phyloP scores from a whole-genome alignment of 2,329 filamentous ascomycete genomes.

The Amylocarpus encephaloides region DNA sequence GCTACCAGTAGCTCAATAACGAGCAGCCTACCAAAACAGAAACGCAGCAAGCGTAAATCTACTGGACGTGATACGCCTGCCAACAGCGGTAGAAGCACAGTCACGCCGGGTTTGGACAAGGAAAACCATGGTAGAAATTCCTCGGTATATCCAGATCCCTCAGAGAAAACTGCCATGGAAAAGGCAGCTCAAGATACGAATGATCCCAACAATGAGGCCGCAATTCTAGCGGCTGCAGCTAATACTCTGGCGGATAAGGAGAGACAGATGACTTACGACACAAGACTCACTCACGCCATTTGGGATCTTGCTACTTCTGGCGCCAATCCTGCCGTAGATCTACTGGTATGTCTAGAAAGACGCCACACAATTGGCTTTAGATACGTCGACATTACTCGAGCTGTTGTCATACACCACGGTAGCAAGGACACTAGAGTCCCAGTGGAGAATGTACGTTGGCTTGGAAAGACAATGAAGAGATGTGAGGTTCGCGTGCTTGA shows the following conservation, averaged over 20 bases:
- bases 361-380: conserved; percentile 89
- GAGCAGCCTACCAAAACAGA: conserved; percentile 64
- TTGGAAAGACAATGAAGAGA: conserved; percentile 86
- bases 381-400: conserved; percentile 89
- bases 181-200: conserved; percentile 23
- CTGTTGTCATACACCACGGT: conserved; percentile 91
- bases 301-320: conserved; percentile 89
- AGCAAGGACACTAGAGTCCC: conserved; percentile 86
- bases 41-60: conserved; percentile 54
- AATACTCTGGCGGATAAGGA: conserved; percentile 63
- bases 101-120: conserved; percentile 30
- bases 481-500: conserved; percentile 89
- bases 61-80: conserved; percentile 35
- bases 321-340: conserved; percentile 88
- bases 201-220: conserved; percentile 29
- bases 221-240: conserved; percentile 43
- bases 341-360: conserved; percentile 87
- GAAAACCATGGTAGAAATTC: conserved; percentile 29
- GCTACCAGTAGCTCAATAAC: conserved; percentile 83
- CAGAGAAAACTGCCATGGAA: conserved; percentile 22
- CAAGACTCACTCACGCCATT: conserved; percentile 81
- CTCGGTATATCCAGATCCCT: conserved; percentile 27
- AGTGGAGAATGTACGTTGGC: conserved; percentile 90
- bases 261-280: conserved; percentile 71
- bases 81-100: conserved; percentile 32